Evolutionary conservation across 768 basidiomycete genomes (phyloP).

Genomic region (Boletus reticuloceps): DNA sequence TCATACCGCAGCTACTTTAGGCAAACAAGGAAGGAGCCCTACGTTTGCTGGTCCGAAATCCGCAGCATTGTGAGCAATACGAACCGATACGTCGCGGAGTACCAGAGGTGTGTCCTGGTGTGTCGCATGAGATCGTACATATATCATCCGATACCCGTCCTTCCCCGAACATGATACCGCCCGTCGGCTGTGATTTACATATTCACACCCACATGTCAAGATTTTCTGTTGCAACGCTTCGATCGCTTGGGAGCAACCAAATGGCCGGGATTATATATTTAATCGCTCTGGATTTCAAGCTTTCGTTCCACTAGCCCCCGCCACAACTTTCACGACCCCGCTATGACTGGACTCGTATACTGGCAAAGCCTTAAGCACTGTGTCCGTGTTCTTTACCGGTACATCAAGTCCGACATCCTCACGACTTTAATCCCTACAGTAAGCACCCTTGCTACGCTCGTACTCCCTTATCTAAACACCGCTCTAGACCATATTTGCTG

Average conservation of each 20-base stretch:
- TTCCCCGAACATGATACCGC: not conserved
- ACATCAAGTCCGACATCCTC: slow-evolving; percentile 24
- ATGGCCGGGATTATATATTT: slow-evolving; percentile 15
- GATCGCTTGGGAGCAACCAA: slow-evolving; percentile 3
- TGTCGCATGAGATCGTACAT: not conserved
- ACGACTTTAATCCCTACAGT: slow-evolving; percentile 31
- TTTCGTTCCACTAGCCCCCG: not conserved
- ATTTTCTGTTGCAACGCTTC: slow-evolving; percentile 1
- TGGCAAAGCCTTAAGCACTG: slow-evolving; percentile 10
- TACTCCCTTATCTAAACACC: not conserved
- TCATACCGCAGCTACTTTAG: not conserved
- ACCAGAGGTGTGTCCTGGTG: not conserved
- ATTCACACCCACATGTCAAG: slow-evolving; percentile 14
- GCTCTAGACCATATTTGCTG: slow-evolving; percentile 34
- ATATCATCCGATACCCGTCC: not conserved
- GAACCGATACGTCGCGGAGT: slow-evolving; percentile 3
- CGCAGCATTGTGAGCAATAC: not conserved
- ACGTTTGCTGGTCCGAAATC: not conserved
- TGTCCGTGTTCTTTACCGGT: slow-evolving; percentile 21
- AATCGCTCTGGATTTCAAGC: slow-evolving; percentile 6
- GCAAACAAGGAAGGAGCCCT: slow-evolving; percentile 2
- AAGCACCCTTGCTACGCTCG: not conserved
- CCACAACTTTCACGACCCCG: slow-evolving; percentile 19
- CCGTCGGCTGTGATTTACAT: slow-evolving; percentile 6
- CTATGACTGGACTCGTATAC: slow-evolving; percentile 17